Conservation (phyloP, 2,329 filamentous ascomycete genomes). For the Zymoseptoria brevis region DNA sequence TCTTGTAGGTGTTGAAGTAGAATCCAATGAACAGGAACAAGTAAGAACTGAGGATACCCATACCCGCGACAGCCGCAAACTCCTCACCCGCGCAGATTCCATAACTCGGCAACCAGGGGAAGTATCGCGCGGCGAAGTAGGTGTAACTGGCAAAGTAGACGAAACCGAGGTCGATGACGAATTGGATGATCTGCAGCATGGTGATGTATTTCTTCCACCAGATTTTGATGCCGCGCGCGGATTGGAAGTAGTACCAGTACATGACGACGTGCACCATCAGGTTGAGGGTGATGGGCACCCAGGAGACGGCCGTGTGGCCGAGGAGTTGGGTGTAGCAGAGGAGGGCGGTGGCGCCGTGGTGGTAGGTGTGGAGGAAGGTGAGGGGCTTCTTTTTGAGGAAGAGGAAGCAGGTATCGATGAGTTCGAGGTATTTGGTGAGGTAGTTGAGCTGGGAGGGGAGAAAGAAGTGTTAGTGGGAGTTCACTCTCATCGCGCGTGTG, state of each 20-base stretch:
- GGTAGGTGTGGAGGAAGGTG: conserved; percentile 98
- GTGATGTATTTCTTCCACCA: conserved; percentile 99
- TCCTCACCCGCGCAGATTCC: conserved; percentile 92
- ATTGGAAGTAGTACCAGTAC: conserved; percentile 99
- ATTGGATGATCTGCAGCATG: conserved; percentile 92
- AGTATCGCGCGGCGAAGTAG: conserved; percentile 92
- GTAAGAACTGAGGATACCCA: conserved; percentile 88
- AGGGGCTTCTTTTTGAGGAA: conserved; percentile 99
- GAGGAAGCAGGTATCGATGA: conserved; percentile 91
- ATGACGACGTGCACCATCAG: conserved; percentile 92
- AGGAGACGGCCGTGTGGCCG: conserved; percentile 85
- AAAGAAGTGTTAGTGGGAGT: neutral
- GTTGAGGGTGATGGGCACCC: conserved; percentile 91
- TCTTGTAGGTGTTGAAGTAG: conserved; percentile 95
- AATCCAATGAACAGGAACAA: conserved; percentile 97
- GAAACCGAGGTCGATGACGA: conserved; percentile 94
- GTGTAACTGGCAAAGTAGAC: conserved; percentile 99
- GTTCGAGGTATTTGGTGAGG: conserved; percentile 93
- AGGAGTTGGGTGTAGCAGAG: conserved; percentile 97
- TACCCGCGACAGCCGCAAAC: conserved; percentile 88
- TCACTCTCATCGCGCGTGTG: neutral
- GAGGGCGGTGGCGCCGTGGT: conserved; percentile 92
- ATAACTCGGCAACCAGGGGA: conserved; percentile 69
- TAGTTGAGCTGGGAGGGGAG: conserved; percentile 69
- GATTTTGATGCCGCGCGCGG: conserved; percentile 85